Percentiles rank a stretch among this genome's conserved stretches.
Evolutionary conservation across 257 asterid genomes (phyloP).

Genomic region (Capsicum chinense): DNA sequence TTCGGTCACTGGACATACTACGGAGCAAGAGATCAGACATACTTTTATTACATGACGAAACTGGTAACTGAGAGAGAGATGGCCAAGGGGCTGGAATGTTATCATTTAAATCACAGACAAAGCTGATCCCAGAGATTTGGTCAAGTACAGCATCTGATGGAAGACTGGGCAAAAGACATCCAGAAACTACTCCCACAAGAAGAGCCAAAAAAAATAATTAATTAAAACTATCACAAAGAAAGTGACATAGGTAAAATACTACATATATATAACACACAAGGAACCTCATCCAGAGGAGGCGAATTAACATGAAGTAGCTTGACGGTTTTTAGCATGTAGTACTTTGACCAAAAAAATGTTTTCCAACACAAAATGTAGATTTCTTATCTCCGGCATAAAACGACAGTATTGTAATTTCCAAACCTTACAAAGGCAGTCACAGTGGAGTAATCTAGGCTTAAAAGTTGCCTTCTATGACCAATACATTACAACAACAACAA

Average conservation of each 20-base stretch:
- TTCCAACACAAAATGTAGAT: not conserved
- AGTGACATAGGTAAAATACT: not conserved
- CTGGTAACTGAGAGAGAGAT: constrained; percentile 60
- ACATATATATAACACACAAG: not conserved
- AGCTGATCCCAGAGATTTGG: constrained; percentile 74
- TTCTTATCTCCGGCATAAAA: constrained; percentile 2
- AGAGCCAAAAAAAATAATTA: constrained; percentile 11
- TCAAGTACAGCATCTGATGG: constrained; percentile 91
- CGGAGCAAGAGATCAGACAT: constrained; percentile 30
- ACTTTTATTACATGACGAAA: constrained; percentile 94
- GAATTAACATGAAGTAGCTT: not conserved
- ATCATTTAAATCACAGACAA: constrained; percentile 92
- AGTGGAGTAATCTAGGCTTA: not conserved
- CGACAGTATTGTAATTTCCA: not conserved
- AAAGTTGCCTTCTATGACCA: not conserved
- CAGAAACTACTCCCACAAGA: constrained; percentile 58
- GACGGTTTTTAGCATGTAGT: not conserved
- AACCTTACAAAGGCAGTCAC: not conserved
- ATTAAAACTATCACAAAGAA: not conserved
- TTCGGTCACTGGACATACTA: not conserved
- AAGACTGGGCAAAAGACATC: constrained; percentile 96
- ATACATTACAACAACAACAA: too few species aligned
- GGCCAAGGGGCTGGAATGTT: constrained; percentile 99
- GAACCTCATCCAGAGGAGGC: not conserved
- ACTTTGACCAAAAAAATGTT: not conserved